These are phyloP conservation scores for Berkeleyomyces rouxiae DNA, from an alignment of 2,329 filamentous ascomycete species.

Conservation along the genomic window DNA sequence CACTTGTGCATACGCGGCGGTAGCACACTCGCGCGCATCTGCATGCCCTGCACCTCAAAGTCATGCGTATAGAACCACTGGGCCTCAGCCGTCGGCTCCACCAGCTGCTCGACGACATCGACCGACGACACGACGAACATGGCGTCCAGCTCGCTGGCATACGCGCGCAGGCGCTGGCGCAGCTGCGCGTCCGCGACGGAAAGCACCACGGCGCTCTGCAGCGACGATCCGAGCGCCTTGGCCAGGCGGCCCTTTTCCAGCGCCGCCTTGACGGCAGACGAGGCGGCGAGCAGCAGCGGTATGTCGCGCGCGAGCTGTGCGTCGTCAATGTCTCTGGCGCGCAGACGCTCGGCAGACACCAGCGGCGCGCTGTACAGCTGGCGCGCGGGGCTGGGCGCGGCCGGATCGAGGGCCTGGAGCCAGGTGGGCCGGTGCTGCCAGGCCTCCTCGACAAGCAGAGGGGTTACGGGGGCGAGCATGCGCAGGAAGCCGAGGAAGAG, in stretches of 20 bases:
- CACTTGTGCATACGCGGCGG: slow-evolving; percentile 52
- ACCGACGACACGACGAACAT: slow-evolving; percentile 58
- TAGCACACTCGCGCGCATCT: slow-evolving; percentile 27
- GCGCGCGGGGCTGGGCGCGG: slow-evolving; percentile 24
- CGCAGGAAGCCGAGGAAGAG: slow-evolving; percentile 58
- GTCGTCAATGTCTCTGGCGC: slow-evolving; percentile 21
- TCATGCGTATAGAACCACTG: slow-evolving; percentile 28
- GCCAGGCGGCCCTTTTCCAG: slow-evolving; percentile 56
- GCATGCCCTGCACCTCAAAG: slow-evolving; percentile 26
- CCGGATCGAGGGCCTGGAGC: slow-evolving; percentile 26
- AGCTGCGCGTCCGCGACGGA: slow-evolving; percentile 31
- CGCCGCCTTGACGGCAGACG: slow-evolving; percentile 53
- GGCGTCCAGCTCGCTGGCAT: slow-evolving; percentile 35
- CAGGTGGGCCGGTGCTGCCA: slow-evolving; percentile 60
- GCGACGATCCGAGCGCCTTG: slow-evolving; percentile 62
- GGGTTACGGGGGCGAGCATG: slow-evolving; percentile 68
- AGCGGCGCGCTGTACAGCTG: slow-evolving; percentile 32
- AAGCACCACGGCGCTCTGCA: slow-evolving; percentile 51
- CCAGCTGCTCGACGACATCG: slow-evolving; percentile 25
- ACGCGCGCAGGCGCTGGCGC: slow-evolving; percentile 24
- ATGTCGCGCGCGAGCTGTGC: slow-evolving; percentile 19
- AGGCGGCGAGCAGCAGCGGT: slow-evolving; percentile 34
- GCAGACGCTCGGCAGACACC: slow-evolving; percentile 24
- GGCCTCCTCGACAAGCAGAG: slow-evolving; percentile 71
- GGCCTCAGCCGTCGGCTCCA: slow-evolving; percentile 15